Percentiles rank a stretch among this genome's conserved stretches.
Conservation (phyloP, 257 asterid species). For the Osmanthus fragrans region DNA sequence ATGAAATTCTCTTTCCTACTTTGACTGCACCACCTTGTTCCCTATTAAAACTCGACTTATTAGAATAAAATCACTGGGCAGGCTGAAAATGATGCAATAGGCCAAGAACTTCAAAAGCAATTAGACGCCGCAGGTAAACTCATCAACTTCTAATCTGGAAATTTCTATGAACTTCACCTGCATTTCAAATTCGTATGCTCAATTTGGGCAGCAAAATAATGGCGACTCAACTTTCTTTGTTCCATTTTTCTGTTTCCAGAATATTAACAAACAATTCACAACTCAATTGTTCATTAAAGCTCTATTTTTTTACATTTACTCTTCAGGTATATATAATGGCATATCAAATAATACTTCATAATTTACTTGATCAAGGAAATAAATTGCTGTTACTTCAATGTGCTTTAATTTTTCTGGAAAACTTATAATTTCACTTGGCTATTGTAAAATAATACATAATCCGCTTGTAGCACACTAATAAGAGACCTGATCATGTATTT, state of each 20-base stretch:
- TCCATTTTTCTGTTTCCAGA: not conserved
- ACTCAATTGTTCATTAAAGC: too few species aligned
- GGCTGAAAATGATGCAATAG: conserved; percentile 85
- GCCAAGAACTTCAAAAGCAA: conserved; percentile 90
- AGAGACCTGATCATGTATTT: too few species aligned
- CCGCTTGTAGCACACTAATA: too few species aligned
- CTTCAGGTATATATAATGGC: too few species aligned
- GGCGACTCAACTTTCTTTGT: not conserved
- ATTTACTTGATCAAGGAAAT: too few species aligned
- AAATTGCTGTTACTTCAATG: too few species aligned
- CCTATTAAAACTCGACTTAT: conserved; percentile 12
- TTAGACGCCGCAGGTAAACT: conserved; percentile 82
- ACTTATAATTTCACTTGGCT: too few species aligned
- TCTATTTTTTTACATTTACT: too few species aligned
- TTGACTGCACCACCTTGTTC: not conserved
- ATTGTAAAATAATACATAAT: too few species aligned
- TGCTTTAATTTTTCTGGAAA: too few species aligned
- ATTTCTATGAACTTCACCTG: not conserved
- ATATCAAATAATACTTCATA: too few species aligned
- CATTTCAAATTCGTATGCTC: not conserved
- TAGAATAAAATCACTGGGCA: conserved; percentile 26
- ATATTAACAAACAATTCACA: not conserved
- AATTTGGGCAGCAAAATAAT: not conserved
- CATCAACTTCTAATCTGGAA: not conserved
- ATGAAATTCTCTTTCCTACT: not conserved